These are phyloP conservation scores for Polysphondylium violaceum DNA, from an alignment of 78 protist species.

Conservation along the genomic window DNA sequence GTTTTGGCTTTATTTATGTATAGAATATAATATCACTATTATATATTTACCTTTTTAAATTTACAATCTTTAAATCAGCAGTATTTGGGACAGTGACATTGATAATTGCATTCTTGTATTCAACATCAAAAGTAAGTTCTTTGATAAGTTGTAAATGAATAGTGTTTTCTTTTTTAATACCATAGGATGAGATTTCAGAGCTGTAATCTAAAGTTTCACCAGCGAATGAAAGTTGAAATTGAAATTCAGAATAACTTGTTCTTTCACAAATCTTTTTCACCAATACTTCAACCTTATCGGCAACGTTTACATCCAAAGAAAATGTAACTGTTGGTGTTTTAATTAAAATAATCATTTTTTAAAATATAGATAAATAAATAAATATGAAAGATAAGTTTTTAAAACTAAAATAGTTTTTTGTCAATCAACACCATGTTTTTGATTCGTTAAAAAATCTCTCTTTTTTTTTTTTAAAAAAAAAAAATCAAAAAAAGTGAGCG, in stretches of 20 bases:
- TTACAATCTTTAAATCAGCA: slow-evolving; percentile 16
- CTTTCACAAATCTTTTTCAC: slow-evolving; percentile 45
- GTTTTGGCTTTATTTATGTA: neutral
- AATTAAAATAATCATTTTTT: slow-evolving; percentile 68
- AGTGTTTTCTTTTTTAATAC: slow-evolving; percentile 73
- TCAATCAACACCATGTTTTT: no score
- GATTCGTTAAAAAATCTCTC: no score
- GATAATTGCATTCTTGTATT: slow-evolving; percentile 11
- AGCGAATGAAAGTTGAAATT: slow-evolving; percentile 42
- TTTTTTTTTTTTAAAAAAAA: no score
- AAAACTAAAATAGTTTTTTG: no score
- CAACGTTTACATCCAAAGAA: slow-evolving; percentile 41
- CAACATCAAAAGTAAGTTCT: slow-evolving; percentile 42
- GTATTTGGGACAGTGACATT: slow-evolving; percentile 37
- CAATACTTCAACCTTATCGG: slow-evolving; percentile 38
- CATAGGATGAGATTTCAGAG: slow-evolving; percentile 26
- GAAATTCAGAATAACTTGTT: slow-evolving; percentile 11
- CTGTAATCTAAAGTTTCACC: slow-evolving; percentile 44
- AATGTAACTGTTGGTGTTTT: slow-evolving; percentile 73
- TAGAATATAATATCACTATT: neutral
- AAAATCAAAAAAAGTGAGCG: no score
- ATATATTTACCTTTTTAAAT: slow-evolving; percentile 19
- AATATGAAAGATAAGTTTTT: no score
- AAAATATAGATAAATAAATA: neutral
- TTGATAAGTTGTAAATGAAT: slow-evolving; percentile 55